A percentile compares a stretch with the other conserved stretches of the same genome.
These are phyloP conservation scores for Kluyveromyces lactis DNA, from an alignment of 805 yeast genomes.

Conservation along the genomic window DNA sequence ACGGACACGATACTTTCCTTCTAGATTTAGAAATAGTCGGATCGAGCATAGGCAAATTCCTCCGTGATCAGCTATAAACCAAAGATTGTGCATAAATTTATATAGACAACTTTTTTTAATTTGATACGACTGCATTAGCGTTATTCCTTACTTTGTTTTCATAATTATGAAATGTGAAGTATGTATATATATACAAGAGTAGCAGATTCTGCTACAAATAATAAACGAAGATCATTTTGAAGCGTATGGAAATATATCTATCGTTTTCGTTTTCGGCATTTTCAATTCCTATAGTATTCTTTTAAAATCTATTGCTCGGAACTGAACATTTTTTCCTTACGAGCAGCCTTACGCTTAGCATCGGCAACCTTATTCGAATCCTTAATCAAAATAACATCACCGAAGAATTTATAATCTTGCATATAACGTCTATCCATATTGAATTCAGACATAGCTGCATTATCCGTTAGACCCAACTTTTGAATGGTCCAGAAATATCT, in stretches of 20 bases:
- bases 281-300: too few relatives aligned
- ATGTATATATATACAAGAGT: too few relatives aligned
- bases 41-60: constrained; percentile 57
- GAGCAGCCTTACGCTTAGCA: constrained; percentile 38
- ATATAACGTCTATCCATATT: constrained; percentile 68
- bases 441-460: constrained; percentile 70
- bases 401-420: constrained; percentile 73
- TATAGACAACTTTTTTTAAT: too few relatives aligned
- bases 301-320: background rate
- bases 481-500: constrained; percentile 79
- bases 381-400: constrained; percentile 55
- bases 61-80: constrained; percentile 34
- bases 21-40: constrained; percentile 76
- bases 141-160: too few relatives aligned
- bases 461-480: constrained; percentile 82
- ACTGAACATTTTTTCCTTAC: constrained; percentile 33
- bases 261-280: too few relatives aligned
- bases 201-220: too few relatives aligned
- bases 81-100: background rate
- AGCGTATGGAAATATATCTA: too few relatives aligned
- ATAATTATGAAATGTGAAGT: too few relatives aligned
- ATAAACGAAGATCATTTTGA: too few relatives aligned
- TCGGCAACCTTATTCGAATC: constrained; percentile 42
- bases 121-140: too few relatives aligned
- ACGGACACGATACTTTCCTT: constrained; percentile 88